Conservation (phyloP, 768 basidiomycete species). For the Lentinula sp. region DNA sequence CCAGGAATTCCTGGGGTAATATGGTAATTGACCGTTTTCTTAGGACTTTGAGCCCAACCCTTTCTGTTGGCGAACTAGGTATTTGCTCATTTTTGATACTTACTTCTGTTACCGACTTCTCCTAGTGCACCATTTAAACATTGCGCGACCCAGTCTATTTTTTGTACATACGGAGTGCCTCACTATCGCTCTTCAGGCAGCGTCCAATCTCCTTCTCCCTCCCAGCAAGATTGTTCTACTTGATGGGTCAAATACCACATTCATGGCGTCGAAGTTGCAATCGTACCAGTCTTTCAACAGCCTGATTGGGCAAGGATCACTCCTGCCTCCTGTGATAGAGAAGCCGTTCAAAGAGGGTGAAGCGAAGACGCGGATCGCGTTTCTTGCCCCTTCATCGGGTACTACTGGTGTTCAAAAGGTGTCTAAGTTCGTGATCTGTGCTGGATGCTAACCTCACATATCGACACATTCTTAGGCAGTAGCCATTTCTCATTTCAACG, state of each 20-base stretch:
- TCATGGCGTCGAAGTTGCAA: conserved; percentile 2
- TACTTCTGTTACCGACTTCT: neutral
- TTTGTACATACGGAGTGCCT: conserved; percentile 24
- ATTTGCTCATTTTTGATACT: neutral
- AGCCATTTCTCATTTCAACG: conserved; percentile 39
- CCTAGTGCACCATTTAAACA: conserved; percentile 28
- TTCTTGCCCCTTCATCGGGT: conserved; percentile 46
- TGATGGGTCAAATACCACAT: conserved; percentile 8
- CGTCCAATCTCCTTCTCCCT: conserved; percentile 11
- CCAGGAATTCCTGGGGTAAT: neutral
- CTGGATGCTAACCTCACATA: neutral
- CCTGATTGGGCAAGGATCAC: conserved; percentile 24
- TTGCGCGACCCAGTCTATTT: conserved; percentile 25
- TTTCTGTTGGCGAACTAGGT: conserved; percentile 15
- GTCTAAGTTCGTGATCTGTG: neutral
- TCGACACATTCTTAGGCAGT: conserved; percentile 28
- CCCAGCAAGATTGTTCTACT: conserved; percentile 24
- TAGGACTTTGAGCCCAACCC: conserved; percentile 14
- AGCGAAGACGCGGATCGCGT: conserved; percentile 38
- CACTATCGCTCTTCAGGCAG: conserved; percentile 21
- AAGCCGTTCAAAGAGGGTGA: conserved; percentile 30
- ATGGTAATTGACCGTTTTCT: neutral
- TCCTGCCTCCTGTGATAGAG: conserved; percentile 28
- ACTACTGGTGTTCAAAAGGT: conserved; percentile 48
- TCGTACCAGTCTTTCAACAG: conserved; percentile 19